These are phyloP conservation scores for Macrolepiota fuliginosa DNA, from an alignment of 768 basidiomycete genomes.

Conservation along the genomic window DNA sequence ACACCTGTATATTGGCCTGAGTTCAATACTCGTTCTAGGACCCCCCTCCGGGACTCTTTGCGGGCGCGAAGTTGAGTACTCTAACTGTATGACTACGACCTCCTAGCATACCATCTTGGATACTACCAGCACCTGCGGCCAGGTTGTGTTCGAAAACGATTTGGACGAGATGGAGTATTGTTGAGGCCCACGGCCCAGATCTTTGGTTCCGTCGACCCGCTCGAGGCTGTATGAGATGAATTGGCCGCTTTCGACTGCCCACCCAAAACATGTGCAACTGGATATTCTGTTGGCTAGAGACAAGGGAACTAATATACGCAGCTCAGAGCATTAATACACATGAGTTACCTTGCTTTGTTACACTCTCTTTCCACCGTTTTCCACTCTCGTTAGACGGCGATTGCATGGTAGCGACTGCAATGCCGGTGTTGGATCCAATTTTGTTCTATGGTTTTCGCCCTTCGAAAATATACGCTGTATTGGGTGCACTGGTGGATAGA, in stretches of 20 bases:
- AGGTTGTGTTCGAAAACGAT: conserved; percentile 3
- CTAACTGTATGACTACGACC: conserved; percentile 32
- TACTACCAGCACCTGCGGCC: too few relatives aligned
- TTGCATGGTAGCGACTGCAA: conserved; percentile 57
- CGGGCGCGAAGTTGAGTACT: conserved; percentile 70
- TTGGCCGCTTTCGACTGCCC: too few relatives aligned
- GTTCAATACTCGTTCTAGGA: conserved; percentile 61
- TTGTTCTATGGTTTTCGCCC: conserved; percentile 25
- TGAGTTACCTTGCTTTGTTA: neutral
- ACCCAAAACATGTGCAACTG: too few relatives aligned
- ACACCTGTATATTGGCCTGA: neutral
- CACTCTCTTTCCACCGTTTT: conserved; percentile 14
- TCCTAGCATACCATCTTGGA: neutral
- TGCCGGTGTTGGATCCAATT: conserved; percentile 65
- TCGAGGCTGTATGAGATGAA: too few relatives aligned
- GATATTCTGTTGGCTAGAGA: too few relatives aligned
- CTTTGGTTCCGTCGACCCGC: conserved; percentile 16
- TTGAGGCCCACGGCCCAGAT: conserved; percentile 44
- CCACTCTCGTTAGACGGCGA: conserved; percentile 58
- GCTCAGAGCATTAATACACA: too few relatives aligned
- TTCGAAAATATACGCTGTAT: conserved; percentile 47
- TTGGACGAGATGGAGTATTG: conserved; percentile 31
- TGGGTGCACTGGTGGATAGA: conserved; percentile 35
- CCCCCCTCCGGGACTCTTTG: conserved; percentile 67
- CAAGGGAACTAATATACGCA: too few relatives aligned